These are phyloP conservation scores for Leishmania arabica DNA, from an alignment of 208 protist species.

Conservation along the genomic window DNA sequence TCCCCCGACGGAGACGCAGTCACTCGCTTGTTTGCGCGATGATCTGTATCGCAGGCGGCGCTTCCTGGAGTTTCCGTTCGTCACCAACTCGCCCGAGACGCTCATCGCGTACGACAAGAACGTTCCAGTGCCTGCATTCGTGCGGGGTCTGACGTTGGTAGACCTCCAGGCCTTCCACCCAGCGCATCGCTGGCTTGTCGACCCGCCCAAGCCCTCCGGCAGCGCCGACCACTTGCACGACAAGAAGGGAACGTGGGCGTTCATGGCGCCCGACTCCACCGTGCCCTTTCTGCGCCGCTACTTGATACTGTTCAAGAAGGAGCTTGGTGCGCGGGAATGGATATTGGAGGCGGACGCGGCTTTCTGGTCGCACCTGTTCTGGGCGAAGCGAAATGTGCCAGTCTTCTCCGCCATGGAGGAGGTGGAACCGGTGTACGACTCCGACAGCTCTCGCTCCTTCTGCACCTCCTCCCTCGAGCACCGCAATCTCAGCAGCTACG, in stretches of 20 bases:
- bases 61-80: slow-evolving; percentile 27
- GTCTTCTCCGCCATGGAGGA: not conserved
- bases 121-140: not conserved
- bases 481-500: not conserved
- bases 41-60: slow-evolving; percentile 10
- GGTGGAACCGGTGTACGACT: not conserved
- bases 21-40: not conserved
- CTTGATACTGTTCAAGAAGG: slow-evolving; percentile 25
- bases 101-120: slow-evolving; percentile 13
- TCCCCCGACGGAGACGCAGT: not conserved
- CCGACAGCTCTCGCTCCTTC: slow-evolving; percentile 1
- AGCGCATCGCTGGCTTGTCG: slow-evolving; percentile 27
- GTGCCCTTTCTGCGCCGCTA: slow-evolving; percentile 28
- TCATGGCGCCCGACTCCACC: slow-evolving; percentile 19
- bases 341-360: not conserved
- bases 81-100: slow-evolving; percentile 24
- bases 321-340: not conserved
- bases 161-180: slow-evolving; percentile 33
- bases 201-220: slow-evolving; percentile 8
- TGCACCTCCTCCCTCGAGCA: not conserved
- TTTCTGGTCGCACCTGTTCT: slow-evolving; percentile 1
- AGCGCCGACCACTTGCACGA: not conserved
- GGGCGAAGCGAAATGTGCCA: not conserved
- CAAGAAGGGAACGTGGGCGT: not conserved
- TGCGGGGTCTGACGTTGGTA: slow-evolving; percentile 15